These are phyloP conservation scores for Phytophthora cactorum DNA, from an alignment of 352 stramenopile species.

Conservation along the genomic window DNA sequence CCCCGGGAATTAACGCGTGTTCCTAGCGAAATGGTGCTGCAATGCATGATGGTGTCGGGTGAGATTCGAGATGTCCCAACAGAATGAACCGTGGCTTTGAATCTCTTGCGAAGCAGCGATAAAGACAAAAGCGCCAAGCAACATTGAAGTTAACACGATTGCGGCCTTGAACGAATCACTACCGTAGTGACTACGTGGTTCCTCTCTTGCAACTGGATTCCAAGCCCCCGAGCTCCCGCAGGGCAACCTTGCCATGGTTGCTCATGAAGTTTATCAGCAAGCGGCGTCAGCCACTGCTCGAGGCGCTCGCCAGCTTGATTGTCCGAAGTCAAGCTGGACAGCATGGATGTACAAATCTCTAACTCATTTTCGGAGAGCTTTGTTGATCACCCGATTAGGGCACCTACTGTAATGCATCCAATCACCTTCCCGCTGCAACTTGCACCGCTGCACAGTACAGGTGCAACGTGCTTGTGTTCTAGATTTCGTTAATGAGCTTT, in stretches of 20 bases:
- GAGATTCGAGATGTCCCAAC: slow-evolving; percentile 13
- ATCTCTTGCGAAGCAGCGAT: slow-evolving; percentile 10
- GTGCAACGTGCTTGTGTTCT: slow-evolving; percentile 13
- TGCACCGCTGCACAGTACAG: slow-evolving; percentile 11
- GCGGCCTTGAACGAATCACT: background rate
- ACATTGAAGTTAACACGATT: slow-evolving; percentile 37
- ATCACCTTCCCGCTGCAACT: slow-evolving; percentile 15
- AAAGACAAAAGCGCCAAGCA: slow-evolving; percentile 13
- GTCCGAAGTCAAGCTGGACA: no score
- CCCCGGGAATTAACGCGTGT: slow-evolving; percentile 18
- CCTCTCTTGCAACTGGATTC: slow-evolving; percentile 31
- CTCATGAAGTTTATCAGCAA: slow-evolving; percentile 10
- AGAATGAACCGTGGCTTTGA: slow-evolving; percentile 7
- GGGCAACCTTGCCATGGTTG: slow-evolving; percentile 10
- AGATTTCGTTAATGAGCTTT: slow-evolving; percentile 15
- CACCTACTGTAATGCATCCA: slow-evolving; percentile 8
- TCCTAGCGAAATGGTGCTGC: slow-evolving; percentile 35
- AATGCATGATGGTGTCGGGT: slow-evolving; percentile 21
- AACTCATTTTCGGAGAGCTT: background rate
- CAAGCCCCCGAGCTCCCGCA: slow-evolving; percentile 11
- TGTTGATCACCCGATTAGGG: slow-evolving; percentile 16
- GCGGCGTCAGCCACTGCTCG: no score
- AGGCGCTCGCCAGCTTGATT: no score
- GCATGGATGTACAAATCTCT: no score
- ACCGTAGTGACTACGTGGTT: no score